phyloP scores from a whole-genome alignment of 805 yeast species.

The Blastobotrys robertii region DNA sequence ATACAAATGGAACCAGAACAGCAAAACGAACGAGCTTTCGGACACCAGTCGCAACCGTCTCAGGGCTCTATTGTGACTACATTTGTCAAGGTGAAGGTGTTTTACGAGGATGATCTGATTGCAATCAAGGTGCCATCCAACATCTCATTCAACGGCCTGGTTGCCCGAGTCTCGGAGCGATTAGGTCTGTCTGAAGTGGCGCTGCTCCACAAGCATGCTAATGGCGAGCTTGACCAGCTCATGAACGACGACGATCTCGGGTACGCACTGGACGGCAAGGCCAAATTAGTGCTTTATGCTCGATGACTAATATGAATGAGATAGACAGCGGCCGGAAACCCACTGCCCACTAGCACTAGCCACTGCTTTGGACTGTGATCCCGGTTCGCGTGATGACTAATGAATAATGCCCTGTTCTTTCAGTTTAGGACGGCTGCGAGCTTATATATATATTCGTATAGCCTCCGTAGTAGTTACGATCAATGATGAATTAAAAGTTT shows the following conservation, averaged over 20 bases:
- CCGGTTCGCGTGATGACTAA: no score
- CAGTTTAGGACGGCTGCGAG: no score
- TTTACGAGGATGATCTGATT: constrained; percentile 28
- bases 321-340: no score
- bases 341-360: no score
- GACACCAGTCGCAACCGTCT: constrained; percentile 1
- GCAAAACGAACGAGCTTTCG: background rate
- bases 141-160: constrained; percentile 23
- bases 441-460: no score
- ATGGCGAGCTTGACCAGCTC: constrained; percentile 20
- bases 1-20: background rate
- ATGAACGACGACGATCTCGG: constrained; percentile 23
- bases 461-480: no score
- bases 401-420: no score
- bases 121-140: constrained; percentile 30
- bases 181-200: constrained; percentile 21
- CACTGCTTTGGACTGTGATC: no score
- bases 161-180: constrained; percentile 25
- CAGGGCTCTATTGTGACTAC: background rate
- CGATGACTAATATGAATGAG: no score
- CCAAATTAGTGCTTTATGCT: constrained; percentile 26
- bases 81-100: constrained; percentile 30
- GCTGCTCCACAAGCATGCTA: constrained; percentile 20
- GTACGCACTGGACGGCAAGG: constrained; percentile 20
- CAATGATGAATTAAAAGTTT: no score